Evolutionary conservation across 1,284 basidiomycete genomes (phyloP), one percentile per base, ranked within the genome.

Genomic region (Ganoderma multipileum): DNA sequence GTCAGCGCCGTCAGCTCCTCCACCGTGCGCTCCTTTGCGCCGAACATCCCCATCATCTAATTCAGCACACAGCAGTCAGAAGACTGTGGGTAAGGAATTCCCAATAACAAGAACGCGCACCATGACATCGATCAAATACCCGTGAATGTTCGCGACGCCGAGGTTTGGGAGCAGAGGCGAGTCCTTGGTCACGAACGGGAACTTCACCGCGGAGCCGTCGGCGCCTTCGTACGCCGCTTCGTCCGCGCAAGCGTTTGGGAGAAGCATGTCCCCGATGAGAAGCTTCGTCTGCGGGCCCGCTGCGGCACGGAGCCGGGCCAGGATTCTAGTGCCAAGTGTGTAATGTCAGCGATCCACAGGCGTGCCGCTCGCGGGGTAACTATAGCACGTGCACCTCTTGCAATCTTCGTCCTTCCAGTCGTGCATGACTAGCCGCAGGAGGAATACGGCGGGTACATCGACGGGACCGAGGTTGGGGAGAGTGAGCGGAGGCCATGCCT

Each of bases 111-210:
- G 26, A 57, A n/a, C 44, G 63, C 83, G 69, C 72, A 90, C 90
- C 60, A 87, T 86, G 73, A 91, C 78, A 74, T 91, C 91, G 85
- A 90, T 87, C 83, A 85, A 88, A 75, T 90, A 91, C 12, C 83
- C 89, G 72, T 86, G 87, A 4, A 88, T 83, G 72, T 84, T 90
- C 28, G 89, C 89, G 72, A 87, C 89, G 1, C 90, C 90, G 8
- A 90, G 76, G 73, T 91, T 91, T 33, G 89, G 81, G 39, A 91
- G 81, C 26, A 91, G 77, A 33, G 90, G 89, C 23, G 74, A 75
- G 20, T 55, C 64, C 26, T 82, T 78, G 8, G 84, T 80, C 0
- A 84, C 83, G 42, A 65, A 59, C 11, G 67, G 42, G 9, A 33
- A 63, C 3, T 36, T 42, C 18, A 38, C 42, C 54, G 36, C 38